Conservation (phyloP, 331 rosid species). For the Ulmus americana region DNA sequence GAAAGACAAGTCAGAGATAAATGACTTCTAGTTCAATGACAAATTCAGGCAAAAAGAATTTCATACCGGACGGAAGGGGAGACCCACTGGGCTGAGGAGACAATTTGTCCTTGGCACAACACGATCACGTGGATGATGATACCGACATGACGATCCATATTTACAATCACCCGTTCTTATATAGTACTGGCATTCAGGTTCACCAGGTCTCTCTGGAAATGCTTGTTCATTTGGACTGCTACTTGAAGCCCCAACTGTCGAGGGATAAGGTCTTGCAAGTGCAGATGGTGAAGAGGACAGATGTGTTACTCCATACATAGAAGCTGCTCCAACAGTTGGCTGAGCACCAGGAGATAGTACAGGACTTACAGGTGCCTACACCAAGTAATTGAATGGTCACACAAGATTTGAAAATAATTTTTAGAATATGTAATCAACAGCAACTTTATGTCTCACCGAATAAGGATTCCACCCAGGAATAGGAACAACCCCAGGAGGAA, state of each 20-base stretch:
- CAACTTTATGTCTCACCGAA: slow-evolving; percentile 46
- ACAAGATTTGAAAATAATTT: background rate
- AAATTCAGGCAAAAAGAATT: slow-evolving; percentile 8
- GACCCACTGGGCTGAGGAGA: slow-evolving; percentile 66
- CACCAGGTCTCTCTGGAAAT: slow-evolving; percentile 87
- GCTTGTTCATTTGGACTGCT: slow-evolving; percentile 44
- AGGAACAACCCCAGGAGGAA: slow-evolving; percentile 75
- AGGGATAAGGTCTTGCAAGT: slow-evolving; percentile 61
- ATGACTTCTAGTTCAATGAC: background rate
- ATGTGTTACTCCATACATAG: slow-evolving; percentile 69
- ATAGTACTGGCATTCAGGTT: slow-evolving; percentile 75
- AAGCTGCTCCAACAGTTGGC: slow-evolving; percentile 67
- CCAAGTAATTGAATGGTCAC: slow-evolving; percentile 25
- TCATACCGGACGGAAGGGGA: slow-evolving; percentile 76
- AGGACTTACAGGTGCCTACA: slow-evolving; percentile 84
- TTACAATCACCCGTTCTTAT: slow-evolving; percentile 82
- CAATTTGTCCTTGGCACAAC: slow-evolving; percentile 34
- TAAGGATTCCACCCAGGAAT: slow-evolving; percentile 78
- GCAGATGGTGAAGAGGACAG: slow-evolving; percentile 61
- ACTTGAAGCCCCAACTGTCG: slow-evolving; percentile 46
- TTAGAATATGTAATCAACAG: slow-evolving; percentile 4
- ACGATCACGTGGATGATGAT: slow-evolving; percentile 68
- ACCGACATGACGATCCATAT: slow-evolving; percentile 70
- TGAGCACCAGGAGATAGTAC: slow-evolving; percentile 77
- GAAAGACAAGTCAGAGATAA: background rate